Evolutionary conservation across 176 grass and related monocot species (phyloP).

Genomic region (Tuctoria greenei): DNA sequence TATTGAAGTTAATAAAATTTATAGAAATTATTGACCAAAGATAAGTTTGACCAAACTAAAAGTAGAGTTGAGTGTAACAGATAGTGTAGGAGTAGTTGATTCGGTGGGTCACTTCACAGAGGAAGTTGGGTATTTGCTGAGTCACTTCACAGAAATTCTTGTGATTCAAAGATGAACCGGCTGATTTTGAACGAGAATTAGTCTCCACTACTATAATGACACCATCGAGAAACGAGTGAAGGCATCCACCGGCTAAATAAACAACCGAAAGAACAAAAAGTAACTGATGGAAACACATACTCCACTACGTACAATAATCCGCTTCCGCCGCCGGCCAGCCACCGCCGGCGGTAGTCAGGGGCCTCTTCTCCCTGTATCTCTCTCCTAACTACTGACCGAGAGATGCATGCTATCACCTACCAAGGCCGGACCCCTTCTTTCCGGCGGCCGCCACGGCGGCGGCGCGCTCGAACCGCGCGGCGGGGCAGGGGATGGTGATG

Average conservation of each 20-base stretch:
- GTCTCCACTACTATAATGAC: not conserved
- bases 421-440: slow-evolving; percentile 42
- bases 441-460: slow-evolving; percentile 48
- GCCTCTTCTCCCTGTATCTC: not conserved
- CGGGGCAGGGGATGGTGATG: slow-evolving; percentile 95
- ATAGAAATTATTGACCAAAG: no score
- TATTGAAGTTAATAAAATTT: no score
- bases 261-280: slow-evolving; percentile 24
- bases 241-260: not conserved
- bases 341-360: slow-evolving; percentile 2
- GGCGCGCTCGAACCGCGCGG: slow-evolving; percentile 65
- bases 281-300: not conserved
- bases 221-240: not conserved
- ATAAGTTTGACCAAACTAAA: no score
- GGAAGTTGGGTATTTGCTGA: not conserved
- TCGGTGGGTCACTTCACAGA: not conserved
- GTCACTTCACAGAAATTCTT: not conserved
- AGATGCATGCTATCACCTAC: slow-evolving; percentile 13
- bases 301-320: slow-evolving; percentile 38
- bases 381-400: not conserved
- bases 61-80: no score
- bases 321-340: not conserved
- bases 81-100: not conserved
- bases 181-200: not conserved
- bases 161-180: not conserved